A percentile compares a stretch with the other conserved stretches of the same genome.
Conservation (phyloP, 306 rosid species). For the Cyamopsis tetragonoloba region DNA sequence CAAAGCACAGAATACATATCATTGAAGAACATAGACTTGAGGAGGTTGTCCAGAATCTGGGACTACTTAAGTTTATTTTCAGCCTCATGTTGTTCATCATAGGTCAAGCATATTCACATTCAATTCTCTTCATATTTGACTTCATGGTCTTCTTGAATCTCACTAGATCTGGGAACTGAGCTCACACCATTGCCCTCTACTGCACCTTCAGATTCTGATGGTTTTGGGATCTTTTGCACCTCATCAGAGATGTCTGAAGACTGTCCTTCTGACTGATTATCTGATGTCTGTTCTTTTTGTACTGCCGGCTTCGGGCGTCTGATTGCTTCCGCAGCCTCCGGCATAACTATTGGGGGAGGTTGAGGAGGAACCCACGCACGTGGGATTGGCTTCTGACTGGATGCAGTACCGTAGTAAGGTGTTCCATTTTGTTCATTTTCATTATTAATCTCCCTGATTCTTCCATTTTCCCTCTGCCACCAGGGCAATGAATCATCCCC, state of each 20-base stretch:
- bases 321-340: constrained; percentile 93
- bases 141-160: constrained; percentile 54
- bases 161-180: constrained; percentile 31
- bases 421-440: constrained; percentile 48
- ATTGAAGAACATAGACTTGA: constrained; percentile 10
- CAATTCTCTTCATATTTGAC: constrained; percentile 24
- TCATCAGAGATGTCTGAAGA: constrained; percentile 56
- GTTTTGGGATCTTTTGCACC: constrained; percentile 39
- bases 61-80: not conserved
- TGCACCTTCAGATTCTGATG: constrained; percentile 55
- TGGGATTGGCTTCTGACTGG: constrained; percentile 47
- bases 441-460: constrained; percentile 59
- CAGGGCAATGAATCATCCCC: constrained; percentile 54
- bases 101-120: constrained; percentile 23
- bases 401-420: constrained; percentile 32
- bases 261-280: constrained; percentile 37
- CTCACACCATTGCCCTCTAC: constrained; percentile 22
- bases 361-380: constrained; percentile 95
- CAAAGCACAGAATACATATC: not conserved
- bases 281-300: constrained; percentile 52
- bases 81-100: constrained; percentile 5
- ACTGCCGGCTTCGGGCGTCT: constrained; percentile 65
- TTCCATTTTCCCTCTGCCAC: constrained; percentile 72
- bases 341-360: constrained; percentile 81
- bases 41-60: constrained; percentile 4